Conservation (phyloP, 2,329 filamentous ascomycete species). For the Parascedosporium putredinis region DNA sequence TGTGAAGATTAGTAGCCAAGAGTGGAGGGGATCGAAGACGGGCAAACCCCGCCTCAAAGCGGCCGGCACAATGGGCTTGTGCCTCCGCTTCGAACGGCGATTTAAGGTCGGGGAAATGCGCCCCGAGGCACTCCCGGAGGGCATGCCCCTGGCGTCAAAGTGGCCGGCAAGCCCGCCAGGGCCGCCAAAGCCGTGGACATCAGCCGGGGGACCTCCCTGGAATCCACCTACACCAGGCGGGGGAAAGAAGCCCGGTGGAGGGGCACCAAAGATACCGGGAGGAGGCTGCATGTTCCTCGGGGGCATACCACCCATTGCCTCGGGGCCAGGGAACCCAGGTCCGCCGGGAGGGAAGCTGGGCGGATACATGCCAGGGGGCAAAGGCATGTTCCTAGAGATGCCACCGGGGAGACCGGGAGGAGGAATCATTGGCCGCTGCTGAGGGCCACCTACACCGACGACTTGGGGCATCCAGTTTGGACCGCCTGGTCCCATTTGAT, state of each 20-base stretch:
- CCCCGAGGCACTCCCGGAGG: conserved; percentile 4
- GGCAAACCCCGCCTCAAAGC: too few species aligned
- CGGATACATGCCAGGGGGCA: conserved; percentile 46
- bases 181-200: neutral
- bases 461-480: conserved; percentile 39
- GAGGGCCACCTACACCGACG: conserved; percentile 27
- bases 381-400: conserved; percentile 33
- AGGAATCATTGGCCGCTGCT: conserved; percentile 39
- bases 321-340: conserved; percentile 32
- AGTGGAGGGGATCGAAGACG: too few species aligned
- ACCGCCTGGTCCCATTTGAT: conserved; percentile 37
- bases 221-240: conserved; percentile 41
- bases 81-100: too few species aligned
- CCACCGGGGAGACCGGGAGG: conserved; percentile 43
- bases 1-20: too few species aligned
- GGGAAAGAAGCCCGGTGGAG: conserved; percentile 39
- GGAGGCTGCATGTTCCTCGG: conserved; percentile 47
- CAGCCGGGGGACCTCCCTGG: conserved; percentile 4
- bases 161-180: neutral
- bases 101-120: neutral
- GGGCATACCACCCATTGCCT: conserved; percentile 37
- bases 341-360: conserved; percentile 47
- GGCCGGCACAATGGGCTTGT: too few species aligned
- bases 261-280: conserved; percentile 44
- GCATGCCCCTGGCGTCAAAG: conserved; percentile 3